phyloP scores from a whole-genome alignment of 768 basidiomycete species.

The Lactarius sp. region DNA sequence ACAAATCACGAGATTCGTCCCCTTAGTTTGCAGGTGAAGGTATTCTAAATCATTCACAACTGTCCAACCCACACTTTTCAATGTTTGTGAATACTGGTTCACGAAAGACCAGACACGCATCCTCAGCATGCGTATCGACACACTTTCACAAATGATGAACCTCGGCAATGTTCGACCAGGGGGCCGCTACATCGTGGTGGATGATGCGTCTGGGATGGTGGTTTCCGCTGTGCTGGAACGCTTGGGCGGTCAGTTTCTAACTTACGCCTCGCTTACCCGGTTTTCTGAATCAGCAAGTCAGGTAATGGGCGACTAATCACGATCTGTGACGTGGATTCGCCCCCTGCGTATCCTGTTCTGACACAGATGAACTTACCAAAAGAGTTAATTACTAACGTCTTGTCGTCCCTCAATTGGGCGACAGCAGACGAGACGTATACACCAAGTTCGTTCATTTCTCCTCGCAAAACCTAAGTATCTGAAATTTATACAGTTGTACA shows the following conservation, averaged over 20 bases:
- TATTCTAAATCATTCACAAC: conserved; percentile 85
- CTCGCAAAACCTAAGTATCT: conserved; percentile 9
- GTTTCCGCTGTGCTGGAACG: conserved; percentile 82
- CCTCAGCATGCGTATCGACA: conserved; percentile 80
- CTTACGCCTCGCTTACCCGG: background rate
- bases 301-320: conserved; percentile 78
- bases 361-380: conserved; percentile 80
- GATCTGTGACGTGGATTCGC: conserved; percentile 86
- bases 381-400: conserved; percentile 44
- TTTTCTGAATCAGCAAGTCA: conserved; percentile 29
- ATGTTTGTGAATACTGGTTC: conserved; percentile 88
- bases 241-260: conserved; percentile 59
- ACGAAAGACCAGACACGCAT: conserved; percentile 76
- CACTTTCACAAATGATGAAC: conserved; percentile 83
- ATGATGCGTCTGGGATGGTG: conserved; percentile 86
- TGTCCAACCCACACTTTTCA: conserved; percentile 81
- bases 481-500: conserved; percentile 44
- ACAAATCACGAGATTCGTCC: background rate
- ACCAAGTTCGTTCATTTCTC: conserved; percentile 41
- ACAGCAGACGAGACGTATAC: conserved; percentile 73
- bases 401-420: conserved; percentile 85
- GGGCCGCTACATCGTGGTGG: conserved; percentile 83
- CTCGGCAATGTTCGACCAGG: conserved; percentile 81
- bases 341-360: conserved; percentile 85
- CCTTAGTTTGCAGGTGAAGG: conserved; percentile 38